Evolutionary conservation across 2,329 filamentous ascomycete genomes (phyloP).

Genomic region (Stagonosporopsis chrysanthemi): DNA sequence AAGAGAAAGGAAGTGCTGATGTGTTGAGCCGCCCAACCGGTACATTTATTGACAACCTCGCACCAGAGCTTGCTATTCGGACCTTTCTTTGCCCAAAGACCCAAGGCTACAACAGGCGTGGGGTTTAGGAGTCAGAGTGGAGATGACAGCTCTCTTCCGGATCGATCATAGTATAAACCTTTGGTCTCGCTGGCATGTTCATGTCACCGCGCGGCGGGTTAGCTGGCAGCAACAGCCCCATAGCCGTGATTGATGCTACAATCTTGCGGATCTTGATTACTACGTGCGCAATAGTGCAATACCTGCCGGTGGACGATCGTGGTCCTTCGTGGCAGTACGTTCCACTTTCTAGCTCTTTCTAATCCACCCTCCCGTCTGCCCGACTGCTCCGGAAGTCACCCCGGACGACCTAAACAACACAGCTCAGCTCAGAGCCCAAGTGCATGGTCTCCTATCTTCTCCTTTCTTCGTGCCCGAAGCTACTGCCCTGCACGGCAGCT

Average conservation of each 20-base stretch:
- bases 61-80: background rate
- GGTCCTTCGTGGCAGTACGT: background rate
- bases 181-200: background rate
- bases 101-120: background rate
- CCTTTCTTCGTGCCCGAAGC: slow-evolving; percentile 2
- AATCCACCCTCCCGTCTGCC: background rate
- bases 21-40: background rate
- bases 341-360: background rate
- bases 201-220: background rate
- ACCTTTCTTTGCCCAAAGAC: background rate
- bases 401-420: background rate
- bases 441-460: background rate
- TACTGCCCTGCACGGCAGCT: background rate
- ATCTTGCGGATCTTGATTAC: background rate
- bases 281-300: background rate
- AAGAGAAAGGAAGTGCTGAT: background rate
- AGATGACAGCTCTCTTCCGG: background rate
- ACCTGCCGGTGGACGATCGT: background rate
- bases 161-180: background rate
- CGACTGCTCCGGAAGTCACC: background rate
- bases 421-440: background rate
- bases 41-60: background rate
- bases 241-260: background rate
- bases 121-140: background rate
- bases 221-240: background rate